phyloP scores from a whole-genome alignment of 2,329 filamentous ascomycete genomes.

The Chaetomiaceae sp. region DNA sequence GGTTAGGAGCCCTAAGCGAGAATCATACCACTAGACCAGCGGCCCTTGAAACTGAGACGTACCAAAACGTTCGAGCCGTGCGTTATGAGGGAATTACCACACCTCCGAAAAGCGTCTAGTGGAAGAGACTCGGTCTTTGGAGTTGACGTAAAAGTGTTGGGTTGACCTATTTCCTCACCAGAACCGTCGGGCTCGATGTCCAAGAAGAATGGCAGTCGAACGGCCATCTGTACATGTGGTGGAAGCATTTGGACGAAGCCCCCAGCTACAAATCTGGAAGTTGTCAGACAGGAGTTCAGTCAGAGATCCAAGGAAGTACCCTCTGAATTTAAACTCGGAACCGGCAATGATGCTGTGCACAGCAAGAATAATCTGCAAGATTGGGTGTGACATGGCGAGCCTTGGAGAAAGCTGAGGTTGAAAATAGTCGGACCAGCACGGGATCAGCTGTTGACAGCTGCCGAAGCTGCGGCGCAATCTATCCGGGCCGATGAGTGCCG shows the following conservation, averaged over 20 bases:
- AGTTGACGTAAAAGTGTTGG: too few species aligned
- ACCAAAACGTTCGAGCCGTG: too few species aligned
- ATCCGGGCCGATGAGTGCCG: conserved; percentile 1
- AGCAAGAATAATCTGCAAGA: too few species aligned
- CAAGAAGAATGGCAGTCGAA: neutral
- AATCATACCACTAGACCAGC: conserved; percentile 64
- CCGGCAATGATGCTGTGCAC: neutral
- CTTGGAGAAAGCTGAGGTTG: neutral
- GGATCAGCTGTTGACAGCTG: neutral
- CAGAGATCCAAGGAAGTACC: too few species aligned
- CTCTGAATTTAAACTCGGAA: neutral
- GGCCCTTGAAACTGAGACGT: too few species aligned
- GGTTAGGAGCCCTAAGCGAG: conserved; percentile 52
- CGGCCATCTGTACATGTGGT: neutral
- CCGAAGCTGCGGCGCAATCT: neutral
- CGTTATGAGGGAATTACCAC: too few species aligned
- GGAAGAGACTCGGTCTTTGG: too few species aligned
- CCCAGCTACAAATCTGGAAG: neutral
- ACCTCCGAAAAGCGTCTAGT: too few species aligned
- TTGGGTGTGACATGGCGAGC: neutral
- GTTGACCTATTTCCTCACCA: too few species aligned
- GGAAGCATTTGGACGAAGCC: neutral
- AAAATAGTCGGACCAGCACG: neutral
- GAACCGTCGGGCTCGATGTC: neutral
- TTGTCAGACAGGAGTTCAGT: too few species aligned